These are phyloP conservation scores for Cornus controversa DNA, from an alignment of 148 eudicot species.

Conservation along the genomic window DNA sequence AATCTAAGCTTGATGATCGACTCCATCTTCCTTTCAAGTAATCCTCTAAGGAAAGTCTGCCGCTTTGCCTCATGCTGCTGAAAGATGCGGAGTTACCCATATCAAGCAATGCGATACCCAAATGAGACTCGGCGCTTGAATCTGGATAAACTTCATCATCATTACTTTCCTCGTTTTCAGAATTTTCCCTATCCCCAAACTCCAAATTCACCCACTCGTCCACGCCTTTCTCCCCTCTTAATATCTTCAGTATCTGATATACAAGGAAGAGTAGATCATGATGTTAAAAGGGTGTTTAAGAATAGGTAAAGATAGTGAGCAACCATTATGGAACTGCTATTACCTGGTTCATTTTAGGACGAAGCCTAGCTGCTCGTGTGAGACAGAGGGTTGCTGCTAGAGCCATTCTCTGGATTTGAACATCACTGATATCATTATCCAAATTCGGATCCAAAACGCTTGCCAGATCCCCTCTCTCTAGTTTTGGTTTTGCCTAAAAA, in stretches of 20 bases:
- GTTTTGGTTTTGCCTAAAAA: slow-evolving; percentile 78
- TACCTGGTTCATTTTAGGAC: slow-evolving; percentile 87
- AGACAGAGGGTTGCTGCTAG: slow-evolving; percentile 85
- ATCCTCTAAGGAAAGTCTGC: slow-evolving; percentile 54
- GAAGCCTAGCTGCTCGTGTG: slow-evolving; percentile 72
- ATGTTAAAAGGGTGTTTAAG: not conserved
- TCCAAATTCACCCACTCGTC: slow-evolving; percentile 36
- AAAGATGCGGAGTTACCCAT: slow-evolving; percentile 48
- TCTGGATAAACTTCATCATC: slow-evolving; percentile 82
- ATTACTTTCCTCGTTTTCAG: slow-evolving; percentile 28
- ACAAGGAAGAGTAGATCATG: not conserved
- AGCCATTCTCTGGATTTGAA: slow-evolving; percentile 68
- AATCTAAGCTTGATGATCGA: slow-evolving; percentile 50
- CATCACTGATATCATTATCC: slow-evolving; percentile 40
- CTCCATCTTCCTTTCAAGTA: slow-evolving; percentile 59
- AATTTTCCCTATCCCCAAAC: slow-evolving; percentile 24
- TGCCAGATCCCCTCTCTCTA: slow-evolving; percentile 53
- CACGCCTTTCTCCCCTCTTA: slow-evolving; percentile 54
- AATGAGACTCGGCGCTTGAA: slow-evolving; percentile 52
- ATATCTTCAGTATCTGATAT: slow-evolving; percentile 55
- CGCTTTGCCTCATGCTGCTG: slow-evolving; percentile 51
- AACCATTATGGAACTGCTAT: not conserved
- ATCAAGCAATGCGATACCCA: slow-evolving; percentile 67
- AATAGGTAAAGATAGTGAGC: too few species aligned
- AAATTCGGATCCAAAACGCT: slow-evolving; percentile 66